Conservation (phyloP, 306 rosid species). For the Quercus robur region DNA sequence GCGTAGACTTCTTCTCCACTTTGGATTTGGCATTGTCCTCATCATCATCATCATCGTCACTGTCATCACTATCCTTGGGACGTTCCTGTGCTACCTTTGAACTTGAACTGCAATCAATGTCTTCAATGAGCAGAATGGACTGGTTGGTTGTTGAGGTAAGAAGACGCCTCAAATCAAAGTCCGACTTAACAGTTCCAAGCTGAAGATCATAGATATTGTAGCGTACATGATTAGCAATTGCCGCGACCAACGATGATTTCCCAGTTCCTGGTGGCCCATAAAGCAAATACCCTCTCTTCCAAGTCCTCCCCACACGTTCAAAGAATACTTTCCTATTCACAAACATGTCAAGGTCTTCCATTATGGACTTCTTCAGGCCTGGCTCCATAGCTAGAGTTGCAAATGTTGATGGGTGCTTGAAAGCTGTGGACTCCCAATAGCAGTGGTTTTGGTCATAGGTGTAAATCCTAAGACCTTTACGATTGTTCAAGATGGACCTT, state of each 20-base stretch:
- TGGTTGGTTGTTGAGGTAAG: neutral
- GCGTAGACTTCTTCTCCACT: no score
- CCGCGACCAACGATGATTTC: neutral
- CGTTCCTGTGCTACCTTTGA: neutral
- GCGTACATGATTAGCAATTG: slow-evolving; percentile 2
- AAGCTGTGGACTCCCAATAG: neutral
- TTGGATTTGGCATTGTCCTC: no score
- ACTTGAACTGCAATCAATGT: neutral
- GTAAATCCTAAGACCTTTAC: no score
- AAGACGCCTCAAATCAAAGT: neutral
- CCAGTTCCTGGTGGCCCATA: slow-evolving; percentile 9
- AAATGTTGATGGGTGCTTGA: neutral
- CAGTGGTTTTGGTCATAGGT: neutral
- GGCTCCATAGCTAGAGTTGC: neutral
- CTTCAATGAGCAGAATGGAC: neutral
- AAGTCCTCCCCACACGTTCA: neutral
- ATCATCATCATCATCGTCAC: no score
- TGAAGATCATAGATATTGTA: neutral
- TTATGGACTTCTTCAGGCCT: neutral
- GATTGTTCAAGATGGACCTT: no score
- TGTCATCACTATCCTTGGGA: neutral
- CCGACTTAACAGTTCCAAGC: neutral
- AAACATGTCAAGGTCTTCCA: neutral
- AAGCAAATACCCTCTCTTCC: slow-evolving; percentile 3
- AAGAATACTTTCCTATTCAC: neutral